These are phyloP conservation scores for Saururus chinensis DNA, from an alignment of 164 flowering plant genomes.

Conservation along the genomic window DNA sequence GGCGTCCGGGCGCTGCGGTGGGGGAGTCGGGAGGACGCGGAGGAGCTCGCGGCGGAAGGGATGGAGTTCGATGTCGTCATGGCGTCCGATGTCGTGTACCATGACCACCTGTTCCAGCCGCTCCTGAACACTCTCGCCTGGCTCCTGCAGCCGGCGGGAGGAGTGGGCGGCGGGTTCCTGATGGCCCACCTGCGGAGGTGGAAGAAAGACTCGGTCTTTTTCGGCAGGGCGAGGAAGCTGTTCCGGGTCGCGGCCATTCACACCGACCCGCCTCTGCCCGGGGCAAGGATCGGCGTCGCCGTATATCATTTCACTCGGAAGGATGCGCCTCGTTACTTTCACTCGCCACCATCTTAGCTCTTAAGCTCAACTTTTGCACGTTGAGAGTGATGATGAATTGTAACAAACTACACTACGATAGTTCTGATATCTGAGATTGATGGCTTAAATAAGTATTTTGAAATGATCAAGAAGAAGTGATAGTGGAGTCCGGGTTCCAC, in stretches of 20 bases:
- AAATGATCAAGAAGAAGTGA: no score
- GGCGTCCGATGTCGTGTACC: constrained; percentile 82
- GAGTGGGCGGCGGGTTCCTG: constrained; percentile 27
- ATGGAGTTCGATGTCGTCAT: constrained; percentile 34
- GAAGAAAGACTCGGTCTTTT: constrained; percentile 70
- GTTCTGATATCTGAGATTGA: no score
- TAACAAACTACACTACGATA: no score
- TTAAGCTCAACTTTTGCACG: no score
- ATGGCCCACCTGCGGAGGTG: constrained; percentile 91
- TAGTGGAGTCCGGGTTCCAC: no score
- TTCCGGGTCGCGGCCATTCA: constrained; percentile 41
- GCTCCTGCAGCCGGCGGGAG: constrained; percentile 15
- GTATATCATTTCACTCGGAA: constrained; percentile 43
- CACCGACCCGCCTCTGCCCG: constrained; percentile 35
- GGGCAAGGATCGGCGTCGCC: constrained; percentile 59
- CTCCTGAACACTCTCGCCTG: constrained; percentile 46
- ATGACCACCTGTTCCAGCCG: constrained; percentile 77
- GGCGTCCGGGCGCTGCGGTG: constrained; percentile 49
- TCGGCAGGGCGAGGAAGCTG: constrained; percentile 54
- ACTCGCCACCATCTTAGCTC: no score
- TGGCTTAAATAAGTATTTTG: no score
- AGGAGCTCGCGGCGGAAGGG: constrained; percentile 31
- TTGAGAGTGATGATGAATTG: no score
- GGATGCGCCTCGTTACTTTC: no score
- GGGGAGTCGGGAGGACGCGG: constrained; percentile 57